phyloP scores from a whole-genome alignment of 768 basidiomycete genomes.

The Cystofilobasidium bisporidii region DNA sequence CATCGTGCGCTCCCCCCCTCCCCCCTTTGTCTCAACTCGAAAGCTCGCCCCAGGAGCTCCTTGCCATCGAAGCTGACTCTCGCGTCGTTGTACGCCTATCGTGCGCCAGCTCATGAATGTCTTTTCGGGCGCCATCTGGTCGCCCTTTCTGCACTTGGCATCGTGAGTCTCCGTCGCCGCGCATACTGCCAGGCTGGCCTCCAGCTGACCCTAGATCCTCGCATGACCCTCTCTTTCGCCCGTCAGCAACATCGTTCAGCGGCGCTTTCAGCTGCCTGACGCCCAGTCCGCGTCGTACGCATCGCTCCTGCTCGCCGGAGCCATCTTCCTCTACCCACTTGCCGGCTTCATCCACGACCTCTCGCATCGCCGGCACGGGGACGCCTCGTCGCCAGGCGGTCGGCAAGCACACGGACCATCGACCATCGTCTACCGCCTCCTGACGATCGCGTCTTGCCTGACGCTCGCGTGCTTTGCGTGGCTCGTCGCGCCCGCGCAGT shows the following conservation, averaged over 20 bases:
- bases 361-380: neutral
- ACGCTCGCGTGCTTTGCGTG: constrained; percentile 58
- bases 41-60: too few relatives aligned
- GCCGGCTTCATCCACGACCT: constrained; percentile 42
- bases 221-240: too few relatives aligned
- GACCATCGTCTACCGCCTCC: constrained; percentile 53
- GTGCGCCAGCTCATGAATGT: constrained; percentile 48
- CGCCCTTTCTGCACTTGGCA: constrained; percentile 65
- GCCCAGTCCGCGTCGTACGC: constrained; percentile 54
- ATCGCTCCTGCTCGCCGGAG: constrained; percentile 62
- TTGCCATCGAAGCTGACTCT: too few relatives aligned
- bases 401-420: constrained; percentile 45
- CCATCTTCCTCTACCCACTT: constrained; percentile 59
- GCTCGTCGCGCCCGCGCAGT: constrained; percentile 53
- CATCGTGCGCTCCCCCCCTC: too few relatives aligned
- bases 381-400: constrained; percentile 9
- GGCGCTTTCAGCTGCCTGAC: constrained; percentile 55
- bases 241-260: constrained; percentile 67
- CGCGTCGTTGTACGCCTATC: neutral
- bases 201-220: too few relatives aligned
- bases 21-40: too few relatives aligned
- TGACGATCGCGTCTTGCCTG: constrained; percentile 51
- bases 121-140: constrained; percentile 66
- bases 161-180: constrained; percentile 54
- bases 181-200: constrained; percentile 43